phyloP scores from a whole-genome alignment of 371 early-diverging fungal genomes.

The Amoeboaphelidium protococcarum region DNA sequence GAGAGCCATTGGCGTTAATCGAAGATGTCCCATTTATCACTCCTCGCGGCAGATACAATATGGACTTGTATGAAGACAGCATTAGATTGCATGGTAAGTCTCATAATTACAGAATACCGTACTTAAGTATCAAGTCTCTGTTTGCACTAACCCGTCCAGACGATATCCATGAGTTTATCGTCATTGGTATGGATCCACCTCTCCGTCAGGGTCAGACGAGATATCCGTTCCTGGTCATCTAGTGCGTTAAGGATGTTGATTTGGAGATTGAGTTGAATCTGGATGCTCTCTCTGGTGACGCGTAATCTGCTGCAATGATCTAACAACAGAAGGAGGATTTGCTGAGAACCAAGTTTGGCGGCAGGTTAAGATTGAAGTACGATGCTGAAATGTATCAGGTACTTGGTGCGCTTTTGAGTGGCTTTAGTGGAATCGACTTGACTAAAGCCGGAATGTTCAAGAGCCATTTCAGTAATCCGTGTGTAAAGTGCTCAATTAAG shows the following conservation, averaged over 20 bases:
- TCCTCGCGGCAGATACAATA: slow-evolving; percentile 79
- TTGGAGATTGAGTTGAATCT: slow-evolving; percentile 52
- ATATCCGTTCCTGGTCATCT: slow-evolving; percentile 88
- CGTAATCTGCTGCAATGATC: neutral
- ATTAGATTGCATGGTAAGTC: slow-evolving; percentile 87
- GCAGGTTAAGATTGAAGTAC: slow-evolving; percentile 54
- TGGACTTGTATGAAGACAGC: slow-evolving; percentile 73
- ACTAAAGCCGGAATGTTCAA: slow-evolving; percentile 29
- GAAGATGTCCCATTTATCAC: slow-evolving; percentile 66
- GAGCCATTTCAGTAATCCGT: slow-evolving; percentile 14
- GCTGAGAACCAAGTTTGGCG: slow-evolving; percentile 13
- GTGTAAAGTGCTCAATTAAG: slow-evolving; percentile 87
- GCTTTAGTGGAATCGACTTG: slow-evolving; percentile 48
- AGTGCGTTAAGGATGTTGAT: slow-evolving; percentile 77
- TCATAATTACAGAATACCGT: slow-evolving; percentile 86
- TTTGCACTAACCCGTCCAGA: slow-evolving; percentile 80
- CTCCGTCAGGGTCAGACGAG: slow-evolving; percentile 95
- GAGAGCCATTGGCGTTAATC: slow-evolving; percentile 70
- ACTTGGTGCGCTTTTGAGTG: slow-evolving; percentile 68
- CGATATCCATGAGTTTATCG: slow-evolving; percentile 65
- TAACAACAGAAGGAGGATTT: neutral
- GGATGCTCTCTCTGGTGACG: slow-evolving; percentile 12
- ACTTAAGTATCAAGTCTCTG: slow-evolving; percentile 47
- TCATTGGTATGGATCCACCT: slow-evolving; percentile 84
- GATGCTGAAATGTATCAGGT: slow-evolving; percentile 68